Evolutionary conservation across 1,139 yeast genomes (phyloP).

Genomic region (Saccharomyces pastorianus): DNA sequence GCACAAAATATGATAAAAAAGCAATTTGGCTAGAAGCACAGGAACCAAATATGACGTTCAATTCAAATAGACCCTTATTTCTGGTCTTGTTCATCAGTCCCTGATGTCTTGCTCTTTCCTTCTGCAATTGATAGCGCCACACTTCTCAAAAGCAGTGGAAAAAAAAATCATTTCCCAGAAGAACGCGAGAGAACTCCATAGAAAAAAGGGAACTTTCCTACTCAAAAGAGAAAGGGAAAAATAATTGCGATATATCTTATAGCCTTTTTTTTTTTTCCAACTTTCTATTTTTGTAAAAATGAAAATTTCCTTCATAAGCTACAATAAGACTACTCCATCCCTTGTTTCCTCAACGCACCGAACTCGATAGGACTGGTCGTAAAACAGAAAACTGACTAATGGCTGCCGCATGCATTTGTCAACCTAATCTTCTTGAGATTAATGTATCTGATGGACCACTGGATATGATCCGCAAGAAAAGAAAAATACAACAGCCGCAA

Average conservation of each 20-base stretch:
- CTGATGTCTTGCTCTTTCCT: background rate
- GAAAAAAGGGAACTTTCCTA: background rate
- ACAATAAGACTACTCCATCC: background rate
- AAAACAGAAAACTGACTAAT: background rate
- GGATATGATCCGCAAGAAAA: background rate
- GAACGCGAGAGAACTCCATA: background rate
- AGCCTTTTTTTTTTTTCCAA: background rate
- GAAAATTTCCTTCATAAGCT: background rate
- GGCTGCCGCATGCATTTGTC: background rate
- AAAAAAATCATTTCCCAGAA: background rate
- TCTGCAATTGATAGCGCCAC: background rate
- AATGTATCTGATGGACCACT: background rate
- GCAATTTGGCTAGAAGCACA: background rate
- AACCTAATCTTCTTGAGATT: background rate
- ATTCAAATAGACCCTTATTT: background rate
- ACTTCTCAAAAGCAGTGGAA: background rate
- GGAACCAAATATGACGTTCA: background rate
- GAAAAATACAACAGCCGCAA: background rate
- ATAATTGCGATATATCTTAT: background rate
- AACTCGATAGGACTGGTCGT: background rate
- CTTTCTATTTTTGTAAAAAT: background rate
- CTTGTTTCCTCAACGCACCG: background rate
- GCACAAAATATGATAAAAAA: background rate
- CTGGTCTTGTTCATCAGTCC: background rate
- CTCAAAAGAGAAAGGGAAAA: background rate